Base-by-base conservation (phyloP, 139 green algal species). In the Dunaliella sp. region DNA sequence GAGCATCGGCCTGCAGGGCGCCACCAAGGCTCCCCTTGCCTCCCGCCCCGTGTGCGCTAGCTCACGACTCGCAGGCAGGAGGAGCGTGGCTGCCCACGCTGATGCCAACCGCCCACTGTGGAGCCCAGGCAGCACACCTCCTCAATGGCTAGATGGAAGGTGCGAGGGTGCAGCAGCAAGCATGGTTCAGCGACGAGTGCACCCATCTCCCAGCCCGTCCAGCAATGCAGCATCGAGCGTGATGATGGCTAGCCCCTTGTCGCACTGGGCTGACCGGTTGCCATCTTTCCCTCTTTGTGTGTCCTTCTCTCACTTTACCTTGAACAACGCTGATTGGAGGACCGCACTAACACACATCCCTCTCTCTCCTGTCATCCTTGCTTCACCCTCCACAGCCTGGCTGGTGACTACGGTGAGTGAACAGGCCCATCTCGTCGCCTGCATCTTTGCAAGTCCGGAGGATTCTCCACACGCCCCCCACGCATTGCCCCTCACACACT, bases 101-200 rank as follows among this genome's bases (percentile, higher is more conserved):
- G 32, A 24, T 37, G 89, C 88, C 24, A 48, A 82, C n/a, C 86
- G 90, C 48, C 88, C 89, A 0, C 80, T 90, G 34, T 94, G 90
- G 90, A 91, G 87, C 89, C 91, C 91, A 0, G 91, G 91, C 33
- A 90, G 88, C 82, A 82, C 83, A 2, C 31, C 88, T 7, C 90
- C 91, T n/a, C 87, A 83, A n/a, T 81, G 89, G 85, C 90, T 95
- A 38, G 88, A 95, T 36, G 90, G 90, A 7, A 65, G 48, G 48
- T 65, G 16, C 48, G n/a, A n/a, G n/a, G n/a, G n/a, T n/a, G n/a
- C n/a, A n/a, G n/a, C n/a, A n/a, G n/a, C n/a, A n/a, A n/a, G n/a
- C n/a, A n/a, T n/a, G n/a, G n/a, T n/a, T n/a, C n/a, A n/a, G n/a
- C n/a, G n/a, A n/a, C n/a, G n/a, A n/a, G n/a, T n/a, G n/a, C n/a